Evolutionary conservation across 805 yeast species (phyloP).

Genomic region (Candida morakotiae): DNA sequence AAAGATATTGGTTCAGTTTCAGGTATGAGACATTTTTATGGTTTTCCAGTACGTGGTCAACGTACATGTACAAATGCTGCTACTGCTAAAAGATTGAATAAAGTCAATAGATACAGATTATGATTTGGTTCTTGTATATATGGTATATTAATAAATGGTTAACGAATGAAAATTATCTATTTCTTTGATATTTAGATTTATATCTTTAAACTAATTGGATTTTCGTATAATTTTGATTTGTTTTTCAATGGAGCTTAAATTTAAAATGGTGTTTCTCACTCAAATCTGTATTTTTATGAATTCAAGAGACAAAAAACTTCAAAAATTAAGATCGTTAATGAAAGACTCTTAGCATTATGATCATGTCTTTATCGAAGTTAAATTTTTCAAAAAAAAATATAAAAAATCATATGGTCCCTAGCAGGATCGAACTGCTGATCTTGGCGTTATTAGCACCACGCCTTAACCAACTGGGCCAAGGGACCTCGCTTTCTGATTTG

Average conservation of each 20-base stretch:
- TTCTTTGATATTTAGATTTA: neutral
- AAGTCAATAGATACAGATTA: slow-evolving; percentile 50
- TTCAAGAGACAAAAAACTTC: neutral
- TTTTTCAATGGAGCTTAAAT: no score
- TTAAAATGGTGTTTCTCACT: no score
- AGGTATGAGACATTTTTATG: slow-evolving; percentile 86
- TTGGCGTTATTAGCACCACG: slow-evolving; percentile 52
- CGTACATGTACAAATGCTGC: slow-evolving; percentile 85
- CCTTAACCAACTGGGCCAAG: slow-evolving; percentile 55
- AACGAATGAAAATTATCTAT: neutral
- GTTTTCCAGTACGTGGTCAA: slow-evolving; percentile 71
- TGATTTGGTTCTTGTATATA: slow-evolving; percentile 5
- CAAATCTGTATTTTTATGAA: neutral
- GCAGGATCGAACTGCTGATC: slow-evolving; percentile 85
- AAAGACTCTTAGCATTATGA: no score
- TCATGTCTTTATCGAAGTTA: neutral
- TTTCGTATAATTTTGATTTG: no score
- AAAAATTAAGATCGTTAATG: neutral
- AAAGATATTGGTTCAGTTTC: slow-evolving; percentile 77
- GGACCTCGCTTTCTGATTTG: no score
- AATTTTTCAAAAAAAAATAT: slow-evolving; percentile 8
- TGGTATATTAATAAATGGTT: neutral
- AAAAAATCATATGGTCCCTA: slow-evolving; percentile 51
- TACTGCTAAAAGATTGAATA: slow-evolving; percentile 85
- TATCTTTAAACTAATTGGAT: no score